Evolutionary conservation across 2,329 filamentous ascomycete genomes (phyloP), one percentile per base, ranked within the genome.

Genomic region (Colletotrichum sp.): DNA sequence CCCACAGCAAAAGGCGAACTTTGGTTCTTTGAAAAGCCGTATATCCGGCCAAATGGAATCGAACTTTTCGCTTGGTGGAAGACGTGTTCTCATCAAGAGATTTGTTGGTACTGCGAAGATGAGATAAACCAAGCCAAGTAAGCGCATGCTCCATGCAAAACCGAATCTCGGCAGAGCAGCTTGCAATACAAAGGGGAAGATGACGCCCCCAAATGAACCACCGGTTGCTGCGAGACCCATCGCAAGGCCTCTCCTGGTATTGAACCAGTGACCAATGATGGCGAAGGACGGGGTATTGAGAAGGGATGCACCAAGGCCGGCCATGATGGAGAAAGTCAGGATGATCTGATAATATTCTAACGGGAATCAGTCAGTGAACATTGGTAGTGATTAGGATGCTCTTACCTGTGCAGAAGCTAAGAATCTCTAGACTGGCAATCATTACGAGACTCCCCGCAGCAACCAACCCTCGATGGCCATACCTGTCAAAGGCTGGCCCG

Each of bases 261-360:
- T 89, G 88, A 98, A 98, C 87, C 92, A 98, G 83, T 98, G 96
- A 1, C 95, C 94, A 10, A 98, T 90, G 4, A 94, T 92, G 2
- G 94, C 92, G 77, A 98, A 90, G 49, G 94, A 93, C 0, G 96
- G 95, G 0, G 95, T 98, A 84, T 97, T 98, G 75, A 98, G 90
- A 26, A 98, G 88, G 0, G 94, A 95, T 2, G 92, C 93, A 7
- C 93, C 94, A 5, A 95, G 79, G 32, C 96, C 96, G 66, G 91
- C 92, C 5, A 98, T 85, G 5, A 98, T 82, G 9, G 95, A 95
- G 80, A 96, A 96, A 7, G 92, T 90, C 28, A 98, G 86, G 83
- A 98, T 91, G 82, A 98, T 98, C 63, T 98, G 95, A 92, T 94
- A 98, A 79, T 95, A 95, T 81, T 93, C 87, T 91, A 72, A 65